Evolutionary conservation across 208 protist genomes (phyloP), one percentile per base, ranked within the genome.

Genomic region (Cochliopodium minus): DNA sequence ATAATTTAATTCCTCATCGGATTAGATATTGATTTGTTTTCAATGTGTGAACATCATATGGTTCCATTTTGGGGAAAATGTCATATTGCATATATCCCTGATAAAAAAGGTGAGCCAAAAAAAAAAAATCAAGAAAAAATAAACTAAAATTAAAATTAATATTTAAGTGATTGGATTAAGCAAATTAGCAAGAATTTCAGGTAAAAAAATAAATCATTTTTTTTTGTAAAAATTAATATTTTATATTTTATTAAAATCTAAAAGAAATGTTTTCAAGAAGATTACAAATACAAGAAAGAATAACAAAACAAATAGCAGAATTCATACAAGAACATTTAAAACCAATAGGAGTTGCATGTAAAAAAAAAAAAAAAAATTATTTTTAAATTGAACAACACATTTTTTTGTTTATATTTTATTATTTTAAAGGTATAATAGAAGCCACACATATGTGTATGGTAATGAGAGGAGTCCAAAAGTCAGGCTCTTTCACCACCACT

Each of bases 41-140:
- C 74, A 17, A 45, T 90, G 23, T 90, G 84, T 62, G 81, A 87
- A 65, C 83, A 88, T 58, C 83, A 88, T 62, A 72, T 88, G 65
- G 65, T 88, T 6, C 83, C 83, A 22, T 86, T 88, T 53, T 57
- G 65, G 56, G 79, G 79, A 11, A 79, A 71, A 62, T 57, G 47
- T 22, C 78, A 82, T 52, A 79, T 88, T 52, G 83, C 66, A n/a
- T 88, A 87, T 57, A 78, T 90, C 40, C 84, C 84, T 25, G 61
- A 78, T 52, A 59, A 64, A 22, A 76, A 77, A 29, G 79, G 86
- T 39, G 22, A 32, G 34, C 53, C 17, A 20, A 42, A 17, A 42
- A 42, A 52, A 42, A 52, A 52, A 52, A 42, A 42, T 47, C n/a
- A n/a, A n/a, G n/a, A n/a, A n/a, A n/a, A n/a, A n/a, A n/a, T n/a